Base-by-base conservation (phyloP, 1,284 basidiomycete genomes). In the Ganoderma multipileum region DNA sequence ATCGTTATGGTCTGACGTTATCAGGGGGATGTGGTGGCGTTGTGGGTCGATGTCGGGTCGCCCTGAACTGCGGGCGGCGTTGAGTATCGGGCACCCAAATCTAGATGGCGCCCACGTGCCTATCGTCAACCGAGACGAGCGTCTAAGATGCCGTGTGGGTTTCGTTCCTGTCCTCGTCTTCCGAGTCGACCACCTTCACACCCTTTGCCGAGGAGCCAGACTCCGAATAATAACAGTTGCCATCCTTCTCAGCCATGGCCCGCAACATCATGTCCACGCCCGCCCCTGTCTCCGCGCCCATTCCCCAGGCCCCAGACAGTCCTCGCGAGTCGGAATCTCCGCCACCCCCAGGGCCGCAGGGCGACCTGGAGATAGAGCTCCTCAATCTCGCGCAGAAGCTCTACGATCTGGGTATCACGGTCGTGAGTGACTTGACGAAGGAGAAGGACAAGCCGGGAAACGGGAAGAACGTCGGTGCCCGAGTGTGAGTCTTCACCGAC, bases 361-460 rank as follows among this genome's bases (percentile, higher is more conserved):
- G 91, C 20, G 91, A 93, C 74, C 77, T 93, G 12, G 92, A 94
- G 75, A 79, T 91, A n/a, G 91, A 93, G 76, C 77, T 94, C 0
- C 79, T 92, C 39, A 91, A 89, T 0, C 87, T 94, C 11, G 91
- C 90, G 18, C 90, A 91, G 68, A 89, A 89, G 1, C 79, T 94
- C 28, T 93, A 93, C 75, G 92, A 93, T 72, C 82, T 94, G 6
- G 92, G 91, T 20, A 92, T 91, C 7, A 93, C 92, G 0, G 91
- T 93, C 18, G 89, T 93, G 72, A 91, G 89, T 63, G 92, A 94
- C 76, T 87, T 90, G 5, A 91, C 91, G 7, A 93, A 92, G 78
- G 92, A 93, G 75, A 85, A 88, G 63, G 89, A 91, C 74, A 90
- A 88, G 70, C 84, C 86, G 11, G 87, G 85, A 20, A 86, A 85